phyloP scores from a whole-genome alignment of 768 basidiomycete genomes.

The Boletus reticuloceps region DNA sequence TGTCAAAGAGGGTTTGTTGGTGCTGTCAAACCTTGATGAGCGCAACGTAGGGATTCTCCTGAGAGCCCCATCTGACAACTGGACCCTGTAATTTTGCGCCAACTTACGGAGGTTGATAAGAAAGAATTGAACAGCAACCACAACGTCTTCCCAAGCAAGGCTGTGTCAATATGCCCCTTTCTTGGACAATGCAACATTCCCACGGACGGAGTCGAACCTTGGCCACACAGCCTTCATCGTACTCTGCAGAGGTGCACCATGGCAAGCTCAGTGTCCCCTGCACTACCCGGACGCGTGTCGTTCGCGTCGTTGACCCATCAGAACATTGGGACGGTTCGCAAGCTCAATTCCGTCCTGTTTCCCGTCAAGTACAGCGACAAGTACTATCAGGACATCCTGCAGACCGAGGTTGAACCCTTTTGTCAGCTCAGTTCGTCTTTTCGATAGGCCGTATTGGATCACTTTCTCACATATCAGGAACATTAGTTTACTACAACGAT shows the following conservation, averaged over 20 bases:
- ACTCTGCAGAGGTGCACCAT: slow-evolving; percentile 14
- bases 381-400: slow-evolving; percentile 80
- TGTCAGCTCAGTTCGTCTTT: slow-evolving; percentile 78
- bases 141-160: slow-evolving; percentile 18
- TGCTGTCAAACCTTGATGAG: slow-evolving; percentile 29
- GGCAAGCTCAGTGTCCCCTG: slow-evolving; percentile 20
- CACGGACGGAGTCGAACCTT: slow-evolving; percentile 15
- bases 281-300: slow-evolving; percentile 45
- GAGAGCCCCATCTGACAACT: slow-evolving; percentile 17
- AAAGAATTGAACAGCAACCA: slow-evolving; percentile 19
- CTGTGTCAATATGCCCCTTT: slow-evolving; percentile 8
- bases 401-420: slow-evolving; percentile 78
- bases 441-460: slow-evolving; percentile 8
- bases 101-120: slow-evolving; percentile 25
- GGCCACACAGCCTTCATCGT: slow-evolving; percentile 15
- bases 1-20: slow-evolving; percentile 18
- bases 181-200: slow-evolving; percentile 13
- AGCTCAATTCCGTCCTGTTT: slow-evolving; percentile 74
- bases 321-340: slow-evolving; percentile 72
- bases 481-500: slow-evolving; percentile 87
- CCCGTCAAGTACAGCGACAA: slow-evolving; percentile 87
- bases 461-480: slow-evolving; percentile 25
- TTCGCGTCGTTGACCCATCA: slow-evolving; percentile 76
- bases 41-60: slow-evolving; percentile 7
- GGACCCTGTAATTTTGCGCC: slow-evolving; percentile 23